A percentile compares a stretch with the other conserved stretches of the same genome.
Evolutionary conservation across 2,329 filamentous ascomycete genomes (phyloP).

Genomic region (Grosmannia huntii): DNA sequence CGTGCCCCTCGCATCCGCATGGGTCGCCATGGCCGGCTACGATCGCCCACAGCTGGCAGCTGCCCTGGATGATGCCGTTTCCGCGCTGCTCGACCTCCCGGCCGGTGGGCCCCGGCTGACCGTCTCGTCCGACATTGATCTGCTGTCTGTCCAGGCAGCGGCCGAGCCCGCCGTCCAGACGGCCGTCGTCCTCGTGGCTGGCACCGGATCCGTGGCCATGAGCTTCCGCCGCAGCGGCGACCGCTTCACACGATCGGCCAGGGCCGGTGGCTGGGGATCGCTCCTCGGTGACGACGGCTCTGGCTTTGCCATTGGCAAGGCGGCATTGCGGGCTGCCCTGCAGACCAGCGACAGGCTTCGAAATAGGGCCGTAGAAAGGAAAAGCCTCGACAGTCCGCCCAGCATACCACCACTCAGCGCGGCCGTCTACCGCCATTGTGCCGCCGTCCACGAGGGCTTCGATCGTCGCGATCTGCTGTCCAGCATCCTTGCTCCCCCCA

Average conservation of each 20-base stretch:
- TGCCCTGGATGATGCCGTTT: constrained; percentile 16
- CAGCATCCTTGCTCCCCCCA: neutral
- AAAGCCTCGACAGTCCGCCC: neutral
- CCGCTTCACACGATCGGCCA: constrained; percentile 17
- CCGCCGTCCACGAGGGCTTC: neutral
- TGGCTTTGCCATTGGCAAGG: constrained; percentile 26
- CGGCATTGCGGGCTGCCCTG: constrained; percentile 22
- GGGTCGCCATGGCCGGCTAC: constrained; percentile 27
- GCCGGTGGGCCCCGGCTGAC: constrained; percentile 12
- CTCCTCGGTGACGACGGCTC: constrained; percentile 30
- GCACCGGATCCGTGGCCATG: constrained; percentile 30
- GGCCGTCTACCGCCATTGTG: neutral
- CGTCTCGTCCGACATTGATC: constrained; percentile 27
- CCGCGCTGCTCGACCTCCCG: constrained; percentile 16
- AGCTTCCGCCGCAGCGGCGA: constrained; percentile 15
- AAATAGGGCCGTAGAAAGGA: neutral
- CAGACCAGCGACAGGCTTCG: constrained; percentile 5
- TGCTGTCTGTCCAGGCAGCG: constrained; percentile 19
- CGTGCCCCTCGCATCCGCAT: constrained; percentile 17
- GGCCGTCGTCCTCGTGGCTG: constrained; percentile 25
- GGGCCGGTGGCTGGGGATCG: constrained; percentile 30
- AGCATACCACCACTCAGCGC: neutral
- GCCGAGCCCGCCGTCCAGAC: constrained; percentile 9
- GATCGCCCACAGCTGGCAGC: constrained; percentile 20
- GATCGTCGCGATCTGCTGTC: neutral